phyloP scores from a whole-genome alignment of 1,139 yeast species.

The Debaryomyces psychrophilus region DNA sequence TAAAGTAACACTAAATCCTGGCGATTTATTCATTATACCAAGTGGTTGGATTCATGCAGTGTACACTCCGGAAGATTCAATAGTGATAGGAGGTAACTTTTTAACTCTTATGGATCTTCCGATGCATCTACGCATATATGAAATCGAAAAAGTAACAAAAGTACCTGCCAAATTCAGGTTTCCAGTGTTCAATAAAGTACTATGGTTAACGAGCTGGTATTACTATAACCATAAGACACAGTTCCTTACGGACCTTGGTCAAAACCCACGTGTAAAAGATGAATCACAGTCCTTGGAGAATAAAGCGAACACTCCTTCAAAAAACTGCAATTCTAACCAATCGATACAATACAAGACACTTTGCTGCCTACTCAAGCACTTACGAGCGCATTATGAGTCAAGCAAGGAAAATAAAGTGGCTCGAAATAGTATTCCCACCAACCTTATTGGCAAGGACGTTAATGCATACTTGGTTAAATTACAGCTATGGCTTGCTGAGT shows the following conservation, averaged over 20 bases:
- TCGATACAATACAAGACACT: conserved; percentile 7
- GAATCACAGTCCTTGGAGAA: background rate
- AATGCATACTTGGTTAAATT: conserved; percentile 22
- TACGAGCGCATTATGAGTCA: conserved; percentile 28
- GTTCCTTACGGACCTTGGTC: conserved; percentile 24
- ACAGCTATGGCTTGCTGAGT: conserved; percentile 21
- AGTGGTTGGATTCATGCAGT: conserved; percentile 96
- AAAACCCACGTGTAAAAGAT: conserved; percentile 1
- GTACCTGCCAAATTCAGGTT: conserved; percentile 79
- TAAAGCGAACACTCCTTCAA: background rate
- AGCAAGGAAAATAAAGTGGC: conserved; percentile 35
- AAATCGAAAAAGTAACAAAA: conserved; percentile 65
- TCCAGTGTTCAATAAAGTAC: conserved; percentile 71
- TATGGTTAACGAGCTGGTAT: conserved; percentile 66
- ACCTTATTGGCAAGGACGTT: conserved; percentile 29
- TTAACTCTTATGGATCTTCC: conserved; percentile 64
- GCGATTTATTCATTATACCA: conserved; percentile 82
- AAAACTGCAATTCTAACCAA: background rate
- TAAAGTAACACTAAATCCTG: conserved; percentile 62
- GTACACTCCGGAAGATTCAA: conserved; percentile 76
- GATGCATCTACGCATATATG: conserved; percentile 62
- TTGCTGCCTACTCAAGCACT: conserved; percentile 22
- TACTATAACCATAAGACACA: conserved; percentile 33
- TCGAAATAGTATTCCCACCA: conserved; percentile 30
- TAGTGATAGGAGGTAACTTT: conserved; percentile 88